Evolutionary conservation across 2,329 filamentous ascomycete species (phyloP), one percentile per base, ranked within the genome.

Genomic region (Pseudogymnoascus sp.): DNA sequence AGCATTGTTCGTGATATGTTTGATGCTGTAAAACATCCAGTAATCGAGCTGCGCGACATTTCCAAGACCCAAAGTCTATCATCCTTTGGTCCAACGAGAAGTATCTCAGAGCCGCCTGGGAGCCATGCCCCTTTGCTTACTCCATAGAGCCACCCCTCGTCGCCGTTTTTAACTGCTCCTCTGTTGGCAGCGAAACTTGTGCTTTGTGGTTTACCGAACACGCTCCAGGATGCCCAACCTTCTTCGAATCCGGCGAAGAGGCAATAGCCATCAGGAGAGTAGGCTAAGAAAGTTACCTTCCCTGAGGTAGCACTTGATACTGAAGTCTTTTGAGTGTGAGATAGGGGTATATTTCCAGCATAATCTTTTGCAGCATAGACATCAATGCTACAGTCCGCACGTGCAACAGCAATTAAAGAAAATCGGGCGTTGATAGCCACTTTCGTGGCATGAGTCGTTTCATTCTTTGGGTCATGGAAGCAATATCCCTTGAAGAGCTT

Each of bases 291-390:
- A 2, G 84, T 91, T 59, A 97, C 76, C 11, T 76, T 73, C 0
- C 94, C 94, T 1, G 90, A 86, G 14, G 83, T 81, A 15, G 80
- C 75, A 4, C 79, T 74, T 1, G 91, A 91, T 0, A 86, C 84
- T 11, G 89, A 86, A 1, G 89, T 77, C 60, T 77, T 81, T 64
- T 97, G 84, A 33, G 82, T 83, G 72, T 97, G 92, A 1, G 93
- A 97, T 12, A 89, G 76, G 4, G 91, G 89, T 60, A 99, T 91
- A 69, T 96, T 96, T 47, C 94, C 94, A 4, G 87, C 86, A 69
- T 99, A 97, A 72, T 99, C 94, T 71, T 89, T 87, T 33, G 91
- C 94, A 1, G 87, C 91, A 70, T 97, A 99, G n/a, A 97, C 88
- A 62, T 87, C 82, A 43, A 99, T 85, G 22, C 84, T 83, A 7